Evolutionary conservation across 176 grass and related monocot genomes (phyloP).

Genomic region (Hordeum vulgare): MorexV3_pseudomolecules_assembly NC_058519.1:453584913-453585412

Average conservation of each 20-base stretch:
- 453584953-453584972: not conserved
- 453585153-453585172: not conserved
- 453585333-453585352: slow-evolving; percentile 11
- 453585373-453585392: not conserved
- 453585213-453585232: not conserved
- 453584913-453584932: not conserved
- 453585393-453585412: slow-evolving; percentile 2
- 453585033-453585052: not conserved
- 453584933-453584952: not conserved
- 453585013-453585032: not conserved
- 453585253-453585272: not conserved
- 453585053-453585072: not conserved
- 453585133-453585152: not conserved
- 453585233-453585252: not conserved
- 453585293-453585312: not conserved
- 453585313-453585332: slow-evolving; percentile 22
- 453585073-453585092: not conserved
- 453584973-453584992: not conserved
- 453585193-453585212: not conserved
- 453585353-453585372: slow-evolving; percentile 28
- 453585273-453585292: not conserved
- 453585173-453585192: not conserved
- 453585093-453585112: not conserved
- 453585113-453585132: not conserved
- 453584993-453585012: not conserved